Evolutionary conservation across 169 alveolate species (phyloP), one percentile per base, ranked within the genome.

Genomic region (Neospora caninum): DNA sequence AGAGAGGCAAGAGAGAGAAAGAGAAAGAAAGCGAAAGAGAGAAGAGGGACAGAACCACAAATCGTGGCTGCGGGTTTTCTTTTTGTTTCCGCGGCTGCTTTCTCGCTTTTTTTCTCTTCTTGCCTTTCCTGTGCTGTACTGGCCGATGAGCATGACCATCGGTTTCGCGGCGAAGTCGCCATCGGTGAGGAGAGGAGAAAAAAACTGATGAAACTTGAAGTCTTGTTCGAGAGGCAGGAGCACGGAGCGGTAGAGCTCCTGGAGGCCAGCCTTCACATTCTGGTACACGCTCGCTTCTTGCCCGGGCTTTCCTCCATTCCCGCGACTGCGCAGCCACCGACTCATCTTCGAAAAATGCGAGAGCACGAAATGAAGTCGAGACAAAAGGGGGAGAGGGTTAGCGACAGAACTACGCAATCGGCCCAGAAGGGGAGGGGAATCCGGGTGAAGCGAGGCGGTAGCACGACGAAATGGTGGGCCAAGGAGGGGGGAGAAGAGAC

Each of bases 61-160:
- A 53, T 53, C 64, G 64, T 7, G n/a, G n/a, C n/a, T n/a, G n/a
- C n/a, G n/a, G n/a, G n/a, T n/a, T n/a, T n/a, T n/a, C n/a, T n/a
- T n/a, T n/a, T n/a, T n/a, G n/a, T n/a, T n/a, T n/a, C n/a, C n/a
- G n/a, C 73, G 18, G 73, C 73, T 18, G 27, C n/a, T 64, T 64
- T 7, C 83, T 70, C 83, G 34, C 83, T 22, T 43, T 20, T 4
- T n/a, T 9, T n/a, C 42, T 20, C 86, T n/a, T 38, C 86, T 70
- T 73, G 87, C 95, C 93, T 97, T 97, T 34, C 98, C 98, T 34
- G 98, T 96, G 80, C 96, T 93, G 94, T 96, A 96, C 94, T 96
- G 97, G 42, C 98, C 98, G 41, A 96, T 69, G 45, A 96, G 93
- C 95, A 96, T 83, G 31, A 96, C 96, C 98, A 96, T 96, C 38